Evolutionary conservation across 2,329 filamentous ascomycete genomes (phyloP), one percentile per base, ranked within the genome.

Genomic region (Sordariomycetes sp.): DNA sequence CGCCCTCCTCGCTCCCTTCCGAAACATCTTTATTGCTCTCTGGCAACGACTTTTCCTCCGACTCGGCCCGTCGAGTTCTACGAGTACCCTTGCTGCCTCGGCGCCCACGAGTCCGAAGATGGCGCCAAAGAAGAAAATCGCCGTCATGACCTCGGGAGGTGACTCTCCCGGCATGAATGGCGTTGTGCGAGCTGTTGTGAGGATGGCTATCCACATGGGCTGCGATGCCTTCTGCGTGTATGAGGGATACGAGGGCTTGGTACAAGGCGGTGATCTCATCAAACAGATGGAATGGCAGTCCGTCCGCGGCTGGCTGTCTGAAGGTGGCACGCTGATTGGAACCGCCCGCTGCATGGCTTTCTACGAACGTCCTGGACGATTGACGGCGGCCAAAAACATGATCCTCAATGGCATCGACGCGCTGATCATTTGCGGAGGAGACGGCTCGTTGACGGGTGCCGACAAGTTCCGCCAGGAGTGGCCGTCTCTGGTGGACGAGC

Each of bases 161-260:
- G 88, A 95, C 70, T 86, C 86, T 45, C 88, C 86, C 3, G 88
- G 88, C 55, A 95, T 95, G 88, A 94, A 92, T 60, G 86, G 79
- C 40, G 85, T 85, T 23, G 86, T 95, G 24, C 77, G 88, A 41
- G 86, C 88, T 32, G 84, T 94, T 19, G 85, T 98, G 38, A 83
- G 92, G 46, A 94, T 87, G 74, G 77, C 87, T 33, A 86, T 96
- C 46, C 79, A 92, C 58, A 75, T 84, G 59, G 80, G 75, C 41
- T 90, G 84, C 53, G 83, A 88, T 48, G 72, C 82, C 40, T 92
- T 75, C 50, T 85, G 80, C 47, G 68, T 92, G 54, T 92, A 90
- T 59, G 92, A 96, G 59, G 92, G 92, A 40, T 98, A 98, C 63
- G 87, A 96, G 53, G 92, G 92, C 27, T 72, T 98, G 35, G 90